Percentiles rank a stretch among this genome's conserved stretches.
phyloP scores from a whole-genome alignment of 2,329 filamentous ascomycete genomes.

The Elsinoe batatas region DNA sequence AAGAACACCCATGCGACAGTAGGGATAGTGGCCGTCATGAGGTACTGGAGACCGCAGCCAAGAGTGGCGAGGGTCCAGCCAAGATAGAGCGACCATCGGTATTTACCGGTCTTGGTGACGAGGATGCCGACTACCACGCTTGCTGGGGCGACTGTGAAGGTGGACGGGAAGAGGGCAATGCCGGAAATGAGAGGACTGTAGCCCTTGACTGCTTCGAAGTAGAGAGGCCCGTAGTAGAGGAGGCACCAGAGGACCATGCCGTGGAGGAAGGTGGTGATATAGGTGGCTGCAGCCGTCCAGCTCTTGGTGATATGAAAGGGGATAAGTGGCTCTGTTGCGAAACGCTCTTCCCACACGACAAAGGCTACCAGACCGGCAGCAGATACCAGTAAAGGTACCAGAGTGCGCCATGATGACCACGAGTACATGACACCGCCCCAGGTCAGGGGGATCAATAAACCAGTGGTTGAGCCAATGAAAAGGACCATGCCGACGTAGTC shows the following conservation, averaged over 20 bases:
- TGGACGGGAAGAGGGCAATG: constrained; percentile 32
- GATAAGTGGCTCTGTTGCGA: constrained; percentile 29
- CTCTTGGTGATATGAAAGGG: constrained; percentile 22
- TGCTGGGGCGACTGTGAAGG: constrained; percentile 16
- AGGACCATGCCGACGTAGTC: constrained; percentile 39
- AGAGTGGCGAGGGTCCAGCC: constrained; percentile 46
- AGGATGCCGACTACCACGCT: constrained; percentile 20
- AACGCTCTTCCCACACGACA: constrained; percentile 29
- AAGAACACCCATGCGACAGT: constrained; percentile 33
- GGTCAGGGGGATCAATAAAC: constrained; percentile 37
- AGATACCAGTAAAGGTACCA: constrained; percentile 38
- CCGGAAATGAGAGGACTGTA: constrained; percentile 30
- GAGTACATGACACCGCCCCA: constrained; percentile 35
- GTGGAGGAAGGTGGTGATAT: constrained; percentile 31
- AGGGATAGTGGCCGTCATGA: constrained; percentile 30
- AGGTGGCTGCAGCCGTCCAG: constrained; percentile 17
- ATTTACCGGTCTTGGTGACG: constrained; percentile 23
- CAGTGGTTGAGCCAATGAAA: constrained; percentile 31
- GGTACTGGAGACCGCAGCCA: constrained; percentile 33
- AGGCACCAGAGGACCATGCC: constrained; percentile 25
- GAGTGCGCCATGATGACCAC: constrained; percentile 33
- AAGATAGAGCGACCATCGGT: constrained; percentile 47
- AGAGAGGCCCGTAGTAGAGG: constrained; percentile 34
- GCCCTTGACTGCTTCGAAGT: constrained; percentile 34
- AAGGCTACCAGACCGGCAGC: constrained; percentile 31